Conservation (phyloP, 768 basidiomycete genomes). For the Rossbeevera mucosa region DNA sequence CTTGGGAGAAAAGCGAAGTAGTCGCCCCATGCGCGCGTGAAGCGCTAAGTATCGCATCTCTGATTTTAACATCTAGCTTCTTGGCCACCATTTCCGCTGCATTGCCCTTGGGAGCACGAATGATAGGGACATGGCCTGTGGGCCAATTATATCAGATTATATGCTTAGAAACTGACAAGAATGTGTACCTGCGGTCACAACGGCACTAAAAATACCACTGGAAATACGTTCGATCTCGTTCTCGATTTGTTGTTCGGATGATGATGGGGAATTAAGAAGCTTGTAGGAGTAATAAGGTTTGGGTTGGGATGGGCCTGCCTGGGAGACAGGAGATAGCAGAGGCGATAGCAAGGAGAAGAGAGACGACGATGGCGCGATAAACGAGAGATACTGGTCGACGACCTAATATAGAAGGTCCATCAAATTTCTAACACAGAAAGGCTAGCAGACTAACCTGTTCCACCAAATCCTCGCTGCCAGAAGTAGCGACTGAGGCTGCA, state of each 20-base stretch:
- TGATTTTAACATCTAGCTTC: constrained; percentile 87
- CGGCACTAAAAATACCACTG: constrained; percentile 83
- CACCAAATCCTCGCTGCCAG: constrained; percentile 76
- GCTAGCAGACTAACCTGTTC: constrained; percentile 51
- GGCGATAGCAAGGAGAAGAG: constrained; percentile 86
- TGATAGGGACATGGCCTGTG: background rate
- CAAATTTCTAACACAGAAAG: background rate
- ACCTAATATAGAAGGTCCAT: constrained; percentile 46
- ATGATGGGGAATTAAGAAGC: constrained; percentile 86
- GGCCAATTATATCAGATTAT: background rate
- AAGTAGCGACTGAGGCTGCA: constrained; percentile 80
- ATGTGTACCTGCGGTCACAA: constrained; percentile 78
- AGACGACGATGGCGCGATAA: constrained; percentile 88
- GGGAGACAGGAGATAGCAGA: constrained; percentile 34
- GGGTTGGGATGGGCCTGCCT: constrained; percentile 33
- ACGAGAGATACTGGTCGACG: constrained; percentile 95
- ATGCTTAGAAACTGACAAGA: background rate
- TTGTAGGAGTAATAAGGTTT: constrained; percentile 64
- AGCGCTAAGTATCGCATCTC: constrained; percentile 74
- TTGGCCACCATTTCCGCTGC: constrained; percentile 99
- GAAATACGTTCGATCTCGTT: constrained; percentile 90
- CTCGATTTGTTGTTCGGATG: constrained; percentile 88
- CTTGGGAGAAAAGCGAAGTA: constrained; percentile 70
- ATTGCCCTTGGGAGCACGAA: constrained; percentile 86
- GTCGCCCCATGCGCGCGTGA: constrained; percentile 55